Percentiles rank a stretch among this genome's conserved stretches.
Conservation (phyloP, 768 basidiomycete genomes). For the Termitomyces sp. region DNA sequence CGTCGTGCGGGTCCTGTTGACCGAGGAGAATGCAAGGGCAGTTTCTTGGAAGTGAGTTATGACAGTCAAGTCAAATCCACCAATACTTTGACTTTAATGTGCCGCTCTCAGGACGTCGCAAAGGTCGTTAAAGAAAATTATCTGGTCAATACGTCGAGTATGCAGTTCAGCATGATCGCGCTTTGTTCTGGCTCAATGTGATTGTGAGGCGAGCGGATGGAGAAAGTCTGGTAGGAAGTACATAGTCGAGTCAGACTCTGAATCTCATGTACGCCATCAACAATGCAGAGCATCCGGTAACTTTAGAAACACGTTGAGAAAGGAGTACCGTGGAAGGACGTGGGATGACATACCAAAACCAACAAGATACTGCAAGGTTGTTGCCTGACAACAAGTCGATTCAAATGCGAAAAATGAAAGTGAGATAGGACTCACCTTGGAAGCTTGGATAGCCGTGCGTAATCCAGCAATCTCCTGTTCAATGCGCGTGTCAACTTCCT, state of each 20-base stretch:
- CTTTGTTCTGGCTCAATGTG: conserved; percentile 27
- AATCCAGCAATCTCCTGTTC: conserved; percentile 92
- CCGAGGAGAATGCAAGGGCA: conserved; percentile 47
- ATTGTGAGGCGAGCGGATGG: not conserved
- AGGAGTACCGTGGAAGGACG: not conserved
- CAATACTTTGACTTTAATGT: not conserved
- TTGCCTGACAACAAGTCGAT: conserved; percentile 43
- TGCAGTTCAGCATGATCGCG: conserved; percentile 67
- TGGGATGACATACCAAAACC: conserved; percentile 64
- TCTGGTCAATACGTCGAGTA: conserved; percentile 44
- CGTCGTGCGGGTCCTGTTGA: conserved; percentile 75
- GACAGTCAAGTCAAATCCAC: not conserved
- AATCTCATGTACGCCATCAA: conserved; percentile 88
- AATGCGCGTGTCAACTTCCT: conserved; percentile 95
- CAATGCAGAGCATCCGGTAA: conserved; percentile 81
- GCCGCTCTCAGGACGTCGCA: conserved; percentile 50
- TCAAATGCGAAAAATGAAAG: not conserved
- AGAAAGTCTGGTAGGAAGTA: conserved; percentile 1
- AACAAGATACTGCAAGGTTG: conserved; percentile 82
- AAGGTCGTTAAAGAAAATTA: conserved; percentile 56
- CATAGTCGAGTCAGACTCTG: conserved; percentile 28
- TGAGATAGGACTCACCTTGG: conserved; percentile 49
- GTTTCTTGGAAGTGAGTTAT: conserved; percentile 49
- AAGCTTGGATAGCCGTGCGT: conserved; percentile 77
- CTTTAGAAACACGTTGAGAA: conserved; percentile 30